Evolutionary conservation across 148 eudicot species (phyloP), one percentile per base, ranked within the genome.

Genomic region (Arctostaphylos glauca): DNA sequence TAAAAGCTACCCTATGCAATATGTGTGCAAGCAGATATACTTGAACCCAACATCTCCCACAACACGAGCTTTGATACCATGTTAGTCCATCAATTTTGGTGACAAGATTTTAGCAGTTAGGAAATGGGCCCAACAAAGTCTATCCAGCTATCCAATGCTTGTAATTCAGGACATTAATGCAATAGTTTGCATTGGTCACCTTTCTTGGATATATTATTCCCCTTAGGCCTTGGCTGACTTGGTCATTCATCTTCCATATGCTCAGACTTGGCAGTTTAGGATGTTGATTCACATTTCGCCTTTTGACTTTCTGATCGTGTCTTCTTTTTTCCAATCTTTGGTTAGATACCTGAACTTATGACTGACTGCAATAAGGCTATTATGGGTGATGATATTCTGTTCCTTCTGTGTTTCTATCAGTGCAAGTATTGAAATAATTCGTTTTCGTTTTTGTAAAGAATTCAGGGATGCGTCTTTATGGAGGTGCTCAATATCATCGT

Each of bases 401-500:
- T 48, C 59, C 77, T 77, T 78, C 53, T 74, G 49, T 21, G 12
- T 44, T 1, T 23, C 2, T 16, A 58, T 31, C 62, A 31, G 75
- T 46, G 62, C 50, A 41, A 14, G 46, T 48, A 23, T 25, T 14
- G 49, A 38, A 70, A 81, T 31, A 70, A 81, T 31, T 74, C 54
- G 47, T 64, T 76, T 74, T 83, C 54, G 82, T 56, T 76, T 80
- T 58, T 84, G 49, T 78, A 80, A 56, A 96, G 99, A 96, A 96
- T 92, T 98, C 99, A 78, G 95, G 93, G 19, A 96, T 96, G 99
- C 98, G 99, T 85, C 98, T 96, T 73, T 96, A 96, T 91, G 99
- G 99, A 64, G 99, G 99, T 76, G 99, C 99, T 73, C 99, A 96
- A 78, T 96, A 96, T 87, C 99, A 96, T 81, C 98, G 99, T 82